Base-by-base conservation (phyloP, 2,329 filamentous ascomycete genomes). In the Pseudocercospora fijiensis region DNA sequence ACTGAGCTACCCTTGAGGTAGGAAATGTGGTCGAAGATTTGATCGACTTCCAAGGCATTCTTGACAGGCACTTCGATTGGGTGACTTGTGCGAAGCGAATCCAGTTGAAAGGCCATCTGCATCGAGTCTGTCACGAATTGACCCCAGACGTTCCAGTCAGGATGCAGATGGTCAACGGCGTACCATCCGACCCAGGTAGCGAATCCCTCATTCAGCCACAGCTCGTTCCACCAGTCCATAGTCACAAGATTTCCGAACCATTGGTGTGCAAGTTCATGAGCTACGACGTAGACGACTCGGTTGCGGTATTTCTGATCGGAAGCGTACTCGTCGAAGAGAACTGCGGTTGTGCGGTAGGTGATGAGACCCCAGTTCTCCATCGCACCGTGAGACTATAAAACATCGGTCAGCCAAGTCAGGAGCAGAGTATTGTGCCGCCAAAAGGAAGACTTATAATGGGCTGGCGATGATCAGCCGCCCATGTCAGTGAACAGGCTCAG, bases 311-410 rank as follows among this genome's bases (percentile, higher is more conserved):
- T 88, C 47, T 91, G 88, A 76, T 97, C 94, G 0, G 94, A 97
- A 56, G 89, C 90, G 76, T 92, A 88, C 77, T 96, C 92, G 73
- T 99, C 94, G 74, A 95, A 99, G n/a, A 99, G 85, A 27, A 99
- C 90, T 57, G 95, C 93, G 10, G 94, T 98, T 10, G 94, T 96
- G 69, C 75, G 73, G 80, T 98, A 99, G 30, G 95, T 98, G 63
- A 99, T 92, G 60, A 99, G 84, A 70, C 93, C 93, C 93, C 93
- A 97, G 76, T 96, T 96, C 82, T 97, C 93, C 91, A 96, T 96
- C 70, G 92, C 92, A 52, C 90, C 90, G 76, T 85, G 83, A 73
- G 83, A 84, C 83, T 85, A 79, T 68, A 75, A 20, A 69, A 58
- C 72, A 71, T 66, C 58, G 73, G 76, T 84, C 73, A 84, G 81